Percentiles rank a stretch among this genome's conserved stretches.
Conservation (phyloP, 2,329 filamentous ascomycete species). For the Aspergillus tanneri region DNA sequence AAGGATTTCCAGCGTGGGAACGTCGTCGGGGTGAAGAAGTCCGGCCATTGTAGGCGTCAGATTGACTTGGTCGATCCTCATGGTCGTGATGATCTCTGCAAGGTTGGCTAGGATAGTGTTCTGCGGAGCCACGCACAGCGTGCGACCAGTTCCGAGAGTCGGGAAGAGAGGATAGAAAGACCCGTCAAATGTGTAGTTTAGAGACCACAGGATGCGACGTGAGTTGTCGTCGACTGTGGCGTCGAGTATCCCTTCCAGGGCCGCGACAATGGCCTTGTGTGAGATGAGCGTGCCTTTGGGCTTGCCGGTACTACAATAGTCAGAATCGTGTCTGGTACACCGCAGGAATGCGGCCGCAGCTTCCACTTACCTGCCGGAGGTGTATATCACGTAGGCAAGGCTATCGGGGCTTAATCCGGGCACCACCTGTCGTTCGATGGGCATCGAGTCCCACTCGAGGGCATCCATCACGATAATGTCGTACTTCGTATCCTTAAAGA, state of each 20-base stretch:
- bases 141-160: slow-evolving; percentile 1
- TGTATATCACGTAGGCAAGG: slow-evolving; percentile 15
- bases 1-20: slow-evolving; percentile 12
- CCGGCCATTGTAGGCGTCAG: slow-evolving; percentile 11
- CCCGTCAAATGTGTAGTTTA: slow-evolving; percentile 17
- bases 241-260: slow-evolving; percentile 4
- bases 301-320: too few relatives aligned
- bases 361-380: too few relatives aligned
- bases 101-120: slow-evolving; percentile 8
- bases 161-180: slow-evolving; percentile 11
- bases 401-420: slow-evolving; percentile 4
- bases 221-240: slow-evolving; percentile 1
- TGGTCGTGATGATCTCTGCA: too few relatives aligned
- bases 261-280: slow-evolving; percentile 10
- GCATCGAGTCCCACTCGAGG: too few relatives aligned
- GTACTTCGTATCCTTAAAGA: too few relatives aligned
- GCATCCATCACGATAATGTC: too few relatives aligned
- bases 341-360: too few relatives aligned
- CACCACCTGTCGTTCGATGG: too few relatives aligned
- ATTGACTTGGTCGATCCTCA: slow-evolving; percentile 6
- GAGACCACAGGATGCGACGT: slow-evolving; percentile 11
- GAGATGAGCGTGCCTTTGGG: slow-evolving; percentile 17
- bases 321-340: too few relatives aligned
- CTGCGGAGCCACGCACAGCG: slow-evolving; percentile 1
- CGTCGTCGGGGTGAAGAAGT: slow-evolving; percentile 11